Conservation (phyloP, 116 monocot species). For the Phalaenopsis hybrid region DNA sequence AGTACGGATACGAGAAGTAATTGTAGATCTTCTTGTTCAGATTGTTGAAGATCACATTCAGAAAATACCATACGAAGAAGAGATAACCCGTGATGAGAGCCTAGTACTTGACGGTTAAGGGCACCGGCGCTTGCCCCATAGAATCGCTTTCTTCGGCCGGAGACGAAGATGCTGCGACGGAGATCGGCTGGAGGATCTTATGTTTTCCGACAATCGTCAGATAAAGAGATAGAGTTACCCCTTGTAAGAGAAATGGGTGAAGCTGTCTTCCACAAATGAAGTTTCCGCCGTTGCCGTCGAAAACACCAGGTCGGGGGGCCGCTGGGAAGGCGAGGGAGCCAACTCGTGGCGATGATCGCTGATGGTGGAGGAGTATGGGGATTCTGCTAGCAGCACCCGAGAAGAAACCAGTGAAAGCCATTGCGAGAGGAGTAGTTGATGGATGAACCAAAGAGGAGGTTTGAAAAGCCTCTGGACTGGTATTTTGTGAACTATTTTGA, state of each 20-base stretch:
- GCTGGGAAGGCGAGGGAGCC: background rate
- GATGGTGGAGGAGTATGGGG: conserved; percentile 44
- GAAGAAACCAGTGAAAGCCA: too few relatives aligned
- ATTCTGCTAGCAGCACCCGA: too few relatives aligned
- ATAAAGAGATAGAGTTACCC: background rate
- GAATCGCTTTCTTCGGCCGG: conserved; percentile 84
- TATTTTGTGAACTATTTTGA: too few relatives aligned
- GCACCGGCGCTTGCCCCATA: conserved; percentile 41
- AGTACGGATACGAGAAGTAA: conserved; percentile 97
- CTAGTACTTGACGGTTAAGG: conserved; percentile 66
- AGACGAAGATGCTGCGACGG: conserved; percentile 54
- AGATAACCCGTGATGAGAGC: conserved; percentile 88
- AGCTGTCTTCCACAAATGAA: too few relatives aligned
- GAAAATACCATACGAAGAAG: conserved; percentile 99
- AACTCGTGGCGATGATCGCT: conserved; percentile 2
- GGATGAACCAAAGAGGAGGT: too few relatives aligned
- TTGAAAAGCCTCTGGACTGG: too few relatives aligned
- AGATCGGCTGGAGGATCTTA: conserved; percentile 16
- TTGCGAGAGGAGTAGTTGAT: too few relatives aligned
- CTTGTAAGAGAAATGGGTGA: conserved; percentile 31
- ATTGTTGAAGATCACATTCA: conserved; percentile 99
- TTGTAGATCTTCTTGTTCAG: conserved; percentile 99
- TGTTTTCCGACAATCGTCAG: conserved; percentile 5
- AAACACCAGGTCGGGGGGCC: background rate
- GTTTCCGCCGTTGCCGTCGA: too few relatives aligned